phyloP scores from a whole-genome alignment of 1,284 basidiomycete genomes.

The Marasmius fiardii region DNA sequence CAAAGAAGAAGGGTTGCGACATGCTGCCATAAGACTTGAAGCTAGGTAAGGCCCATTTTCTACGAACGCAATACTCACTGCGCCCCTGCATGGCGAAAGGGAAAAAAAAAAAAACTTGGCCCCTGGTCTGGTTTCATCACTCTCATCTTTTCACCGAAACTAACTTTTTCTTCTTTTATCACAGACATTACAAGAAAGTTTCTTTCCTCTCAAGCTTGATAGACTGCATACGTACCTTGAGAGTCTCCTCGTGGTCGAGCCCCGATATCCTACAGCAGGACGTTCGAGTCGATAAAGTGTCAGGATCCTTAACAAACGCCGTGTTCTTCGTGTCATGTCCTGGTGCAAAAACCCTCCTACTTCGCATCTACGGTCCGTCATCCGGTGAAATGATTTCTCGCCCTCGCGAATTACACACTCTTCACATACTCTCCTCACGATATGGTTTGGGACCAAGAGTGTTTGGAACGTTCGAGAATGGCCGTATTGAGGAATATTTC shows the following conservation, averaged over 20 bases:
- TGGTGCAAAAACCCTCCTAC: conserved; percentile 64
- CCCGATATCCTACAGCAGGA: conserved; percentile 42
- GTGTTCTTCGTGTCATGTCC: conserved; percentile 88
- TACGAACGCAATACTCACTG: conserved; percentile 3
- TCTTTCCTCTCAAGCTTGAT: conserved; percentile 60
- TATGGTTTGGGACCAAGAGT: conserved; percentile 90
- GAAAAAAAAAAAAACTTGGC: conserved; percentile 19
- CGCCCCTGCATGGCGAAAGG: conserved; percentile 7
- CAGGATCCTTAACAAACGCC: conserved; percentile 89
- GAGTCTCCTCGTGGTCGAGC: conserved; percentile 56
- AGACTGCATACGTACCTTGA: conserved; percentile 49
- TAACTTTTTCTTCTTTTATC: conserved; percentile 16
- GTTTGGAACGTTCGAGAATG: conserved; percentile 92
- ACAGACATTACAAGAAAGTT: conserved; percentile 66
- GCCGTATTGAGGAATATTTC: conserved; percentile 92
- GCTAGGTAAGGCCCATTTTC: conserved; percentile 57
- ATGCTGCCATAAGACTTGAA: conserved; percentile 60
- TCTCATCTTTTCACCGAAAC: conserved; percentile 17
- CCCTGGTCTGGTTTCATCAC: conserved; percentile 33
- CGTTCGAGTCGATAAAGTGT: conserved; percentile 75
- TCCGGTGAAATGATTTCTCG: conserved; percentile 85
- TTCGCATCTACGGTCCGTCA: conserved; percentile 88
- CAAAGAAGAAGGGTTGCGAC: conserved; percentile 60
- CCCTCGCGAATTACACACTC: conserved; percentile 77
- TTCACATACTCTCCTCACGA: conserved; percentile 82